These are phyloP conservation scores for Chalciporus piperatus DNA, from an alignment of 768 basidiomycete genomes.

Conservation along the genomic window DNA sequence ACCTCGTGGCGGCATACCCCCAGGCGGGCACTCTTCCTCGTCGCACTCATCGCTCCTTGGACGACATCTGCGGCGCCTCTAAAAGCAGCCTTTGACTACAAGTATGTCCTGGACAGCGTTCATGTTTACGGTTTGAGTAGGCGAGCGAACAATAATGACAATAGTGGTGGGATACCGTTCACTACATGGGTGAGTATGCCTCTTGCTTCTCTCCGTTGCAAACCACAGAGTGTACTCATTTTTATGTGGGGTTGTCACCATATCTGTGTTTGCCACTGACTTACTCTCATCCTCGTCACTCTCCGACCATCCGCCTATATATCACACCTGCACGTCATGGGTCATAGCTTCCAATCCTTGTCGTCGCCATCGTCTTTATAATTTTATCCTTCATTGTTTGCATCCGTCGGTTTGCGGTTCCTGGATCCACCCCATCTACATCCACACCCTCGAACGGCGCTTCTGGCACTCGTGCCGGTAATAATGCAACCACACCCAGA, in stretches of 20 bases:
- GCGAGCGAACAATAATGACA: background rate
- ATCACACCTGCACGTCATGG: background rate
- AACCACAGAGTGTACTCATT: background rate
- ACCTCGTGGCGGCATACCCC: slow-evolving; percentile 7
- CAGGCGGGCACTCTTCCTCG: background rate
- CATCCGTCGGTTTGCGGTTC: slow-evolving; percentile 15
- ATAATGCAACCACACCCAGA: slow-evolving; percentile 7
- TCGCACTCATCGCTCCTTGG: slow-evolving; percentile 1
- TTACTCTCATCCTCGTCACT: background rate
- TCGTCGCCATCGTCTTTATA: slow-evolving; percentile 19
- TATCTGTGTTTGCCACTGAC: background rate
- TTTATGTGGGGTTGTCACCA: background rate
- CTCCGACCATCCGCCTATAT: background rate
- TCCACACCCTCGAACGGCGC: background rate
- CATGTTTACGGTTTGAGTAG: background rate
- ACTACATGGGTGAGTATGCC: slow-evolving; percentile 26
- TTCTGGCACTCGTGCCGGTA: slow-evolving; percentile 6
- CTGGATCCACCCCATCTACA: background rate
- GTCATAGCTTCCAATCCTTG: slow-evolving; percentile 28
- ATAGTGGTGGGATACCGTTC: slow-evolving; percentile 12
- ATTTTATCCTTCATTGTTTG: slow-evolving; percentile 22
- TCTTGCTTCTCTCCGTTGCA: background rate
- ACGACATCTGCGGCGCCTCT: slow-evolving; percentile 11
- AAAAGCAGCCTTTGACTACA: background rate
- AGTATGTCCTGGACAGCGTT: background rate